phyloP scores from a whole-genome alignment of 1,284 basidiomycete species.

The Cutaneotrichosporon spelunceum region DNA sequence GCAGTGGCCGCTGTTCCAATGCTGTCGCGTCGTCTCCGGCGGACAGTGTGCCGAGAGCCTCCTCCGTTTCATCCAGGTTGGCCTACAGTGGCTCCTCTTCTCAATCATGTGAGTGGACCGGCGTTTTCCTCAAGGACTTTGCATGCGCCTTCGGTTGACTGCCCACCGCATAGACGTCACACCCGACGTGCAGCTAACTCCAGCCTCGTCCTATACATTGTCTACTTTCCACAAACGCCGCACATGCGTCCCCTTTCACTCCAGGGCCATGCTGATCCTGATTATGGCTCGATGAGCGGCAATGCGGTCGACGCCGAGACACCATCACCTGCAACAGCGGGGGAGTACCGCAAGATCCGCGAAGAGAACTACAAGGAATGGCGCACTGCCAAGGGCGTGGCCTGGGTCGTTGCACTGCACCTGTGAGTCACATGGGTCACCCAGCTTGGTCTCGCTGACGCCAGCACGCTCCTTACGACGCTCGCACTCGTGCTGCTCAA shows the following conservation, averaged over 20 bases:
- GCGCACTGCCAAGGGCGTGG: conserved; percentile 68
- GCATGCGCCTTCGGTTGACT: background rate
- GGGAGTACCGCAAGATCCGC: conserved; percentile 2
- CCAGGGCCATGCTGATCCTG: conserved; percentile 56
- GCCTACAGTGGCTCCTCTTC: conserved; percentile 82
- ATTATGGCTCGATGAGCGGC: conserved; percentile 1
- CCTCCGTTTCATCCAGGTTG: conserved; percentile 79
- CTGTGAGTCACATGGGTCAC: conserved; percentile 59
- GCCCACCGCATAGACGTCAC: background rate
- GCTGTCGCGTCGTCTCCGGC: conserved; percentile 59
- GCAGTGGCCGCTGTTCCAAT: conserved; percentile 80
- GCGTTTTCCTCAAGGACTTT: background rate
- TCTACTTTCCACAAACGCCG: conserved; percentile 73
- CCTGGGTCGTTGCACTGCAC: conserved; percentile 69
- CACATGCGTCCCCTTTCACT: conserved; percentile 40
- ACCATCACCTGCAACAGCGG: background rate
- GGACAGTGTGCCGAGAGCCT: conserved; percentile 76
- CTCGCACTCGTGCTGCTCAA: conserved; percentile 46
- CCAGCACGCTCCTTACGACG: conserved; percentile 33
- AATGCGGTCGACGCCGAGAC: conserved; percentile 6
- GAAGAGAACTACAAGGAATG: conserved; percentile 61
- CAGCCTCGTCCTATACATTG: conserved; percentile 83
- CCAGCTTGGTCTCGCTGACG: conserved; percentile 7
- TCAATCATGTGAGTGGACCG: conserved; percentile 65
- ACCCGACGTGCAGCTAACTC: conserved; percentile 1